Evolutionary conservation across 345 rosid species (phyloP).

Genomic region (Lagerstroemia speciosa): DNA sequence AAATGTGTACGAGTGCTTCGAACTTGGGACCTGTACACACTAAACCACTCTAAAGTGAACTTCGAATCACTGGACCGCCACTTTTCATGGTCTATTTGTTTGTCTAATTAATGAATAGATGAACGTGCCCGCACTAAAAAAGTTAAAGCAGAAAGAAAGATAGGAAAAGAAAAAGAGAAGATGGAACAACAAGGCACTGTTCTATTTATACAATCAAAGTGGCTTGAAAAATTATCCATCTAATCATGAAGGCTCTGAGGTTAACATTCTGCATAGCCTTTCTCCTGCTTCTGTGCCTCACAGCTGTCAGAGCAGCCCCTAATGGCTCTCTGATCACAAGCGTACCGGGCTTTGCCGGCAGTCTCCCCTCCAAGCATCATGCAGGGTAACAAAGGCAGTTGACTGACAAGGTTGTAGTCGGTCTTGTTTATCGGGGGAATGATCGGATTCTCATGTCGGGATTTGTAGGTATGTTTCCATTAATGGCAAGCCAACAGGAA

Average conservation of each 20-base stretch:
- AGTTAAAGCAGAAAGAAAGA: not conserved
- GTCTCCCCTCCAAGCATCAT: slow-evolving; percentile 4
- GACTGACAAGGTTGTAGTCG: no score
- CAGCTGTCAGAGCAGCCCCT: not conserved
- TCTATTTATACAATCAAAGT: not conserved
- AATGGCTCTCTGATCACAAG: not conserved
- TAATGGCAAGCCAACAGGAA: not conserved
- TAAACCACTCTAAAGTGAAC: no score
- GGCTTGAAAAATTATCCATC: not conserved
- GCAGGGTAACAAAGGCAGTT: slow-evolving; percentile 17
- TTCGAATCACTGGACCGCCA: no score
- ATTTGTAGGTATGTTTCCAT: slow-evolving; percentile 28
- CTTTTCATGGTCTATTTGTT: no score
- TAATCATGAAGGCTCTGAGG: not conserved
- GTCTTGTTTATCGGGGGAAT: not conserved
- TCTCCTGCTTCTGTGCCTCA: not conserved
- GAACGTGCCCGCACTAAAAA: not conserved
- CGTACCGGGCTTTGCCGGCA: not conserved
- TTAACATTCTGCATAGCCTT: not conserved
- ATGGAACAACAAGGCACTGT: not conserved
- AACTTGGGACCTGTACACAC: no score
- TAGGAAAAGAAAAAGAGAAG: not conserved
- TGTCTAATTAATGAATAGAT: not conserved
- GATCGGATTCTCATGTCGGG: not conserved
- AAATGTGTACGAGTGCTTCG: no score